Base-by-base conservation (phyloP, 768 basidiomycete species). In the Tephrocybe sp. region DNA sequence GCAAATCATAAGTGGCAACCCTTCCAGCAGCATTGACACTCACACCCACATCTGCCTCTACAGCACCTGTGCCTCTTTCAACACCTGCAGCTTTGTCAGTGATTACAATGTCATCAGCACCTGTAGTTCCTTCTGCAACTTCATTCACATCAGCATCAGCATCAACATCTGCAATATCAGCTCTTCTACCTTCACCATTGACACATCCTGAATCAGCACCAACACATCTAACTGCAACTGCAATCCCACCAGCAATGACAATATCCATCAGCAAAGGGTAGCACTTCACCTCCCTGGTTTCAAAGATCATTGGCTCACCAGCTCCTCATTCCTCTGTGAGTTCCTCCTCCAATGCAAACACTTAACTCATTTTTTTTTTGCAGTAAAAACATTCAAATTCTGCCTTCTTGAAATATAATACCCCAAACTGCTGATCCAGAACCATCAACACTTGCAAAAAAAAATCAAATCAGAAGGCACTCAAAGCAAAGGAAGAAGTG, bases 1-100 rank as follows among this genome's bases (percentile, higher is more conserved):
- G 52, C 36, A 11, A 35, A 21, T 16, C 9, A 35, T 12, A 48
- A 53, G 30, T 47, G n/a, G n/a, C n/a, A n/a, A n/a, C n/a, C n/a
- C n/a, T n/a, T n/a, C n/a, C n/a, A n/a, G n/a, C n/a, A n/a, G n/a
- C n/a, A n/a, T n/a, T n/a, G n/a, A n/a, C n/a, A n/a, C 48, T 28
- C 22, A 21, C 25, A 15, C 11, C 13, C 18, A 19, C 27, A 47
- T 53, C n/a, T n/a, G 52, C 22, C 22, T 9, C 35, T 37, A 9
- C 35, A 16, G 18, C 8, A 19, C 7, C 35, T 19, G 8, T 16
- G 18, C 12, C 9, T 18, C 9, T 37, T n/a, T n/a, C n/a, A n/a
- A n/a, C n/a, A n/a, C n/a, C n/a, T n/a, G n/a, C n/a, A n/a, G n/a
- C n/a, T n/a, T n/a, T n/a, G n/a, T n/a, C n/a, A n/a, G n/a, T n/a